These are phyloP conservation scores for Volvox africanus DNA, from an alignment of 139 green algal genomes.

Conservation along the genomic window DNA sequence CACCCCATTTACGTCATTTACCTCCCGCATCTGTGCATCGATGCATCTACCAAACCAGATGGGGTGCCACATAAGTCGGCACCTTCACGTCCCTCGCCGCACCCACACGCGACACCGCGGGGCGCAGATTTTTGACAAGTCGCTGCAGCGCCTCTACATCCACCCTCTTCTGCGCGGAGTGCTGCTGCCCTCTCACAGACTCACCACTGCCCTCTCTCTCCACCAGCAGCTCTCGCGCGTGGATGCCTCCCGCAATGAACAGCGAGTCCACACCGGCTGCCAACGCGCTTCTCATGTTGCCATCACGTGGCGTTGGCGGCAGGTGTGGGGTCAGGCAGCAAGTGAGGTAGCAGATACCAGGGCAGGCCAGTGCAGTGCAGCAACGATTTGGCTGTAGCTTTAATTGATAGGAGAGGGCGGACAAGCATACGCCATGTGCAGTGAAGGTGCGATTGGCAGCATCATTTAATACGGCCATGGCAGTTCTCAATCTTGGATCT, in stretches of 20 bases:
- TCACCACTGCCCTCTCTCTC: background rate
- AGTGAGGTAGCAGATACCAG: too few species aligned
- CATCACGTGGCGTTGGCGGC: background rate
- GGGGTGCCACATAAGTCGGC: background rate
- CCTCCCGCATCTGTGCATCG: too few species aligned
- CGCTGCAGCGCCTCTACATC: background rate
- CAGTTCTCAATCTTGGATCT: too few species aligned
- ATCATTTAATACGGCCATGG: too few species aligned
- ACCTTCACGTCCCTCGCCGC: background rate
- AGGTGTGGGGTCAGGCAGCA: too few species aligned
- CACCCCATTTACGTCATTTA: too few species aligned
- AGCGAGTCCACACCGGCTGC: slow-evolving; percentile 69
- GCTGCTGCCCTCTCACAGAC: background rate
- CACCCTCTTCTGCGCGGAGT: background rate
- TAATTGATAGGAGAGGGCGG: too few species aligned
- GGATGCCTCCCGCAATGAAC: slow-evolving; percentile 84
- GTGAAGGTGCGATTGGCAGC: too few species aligned
- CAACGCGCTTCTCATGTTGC: background rate
- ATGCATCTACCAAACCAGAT: slow-evolving; percentile 25
- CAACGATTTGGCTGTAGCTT: too few species aligned
- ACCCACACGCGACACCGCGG: background rate
- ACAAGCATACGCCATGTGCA: too few species aligned
- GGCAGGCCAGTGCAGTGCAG: too few species aligned
- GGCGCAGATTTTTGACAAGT: background rate
- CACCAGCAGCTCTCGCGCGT: slow-evolving; percentile 63